Percentiles rank a stretch among this genome's conserved stretches.
Conservation (phyloP, 495 filamentous ascomycete genomes). For the Aeminium ludgeri region DNA sequence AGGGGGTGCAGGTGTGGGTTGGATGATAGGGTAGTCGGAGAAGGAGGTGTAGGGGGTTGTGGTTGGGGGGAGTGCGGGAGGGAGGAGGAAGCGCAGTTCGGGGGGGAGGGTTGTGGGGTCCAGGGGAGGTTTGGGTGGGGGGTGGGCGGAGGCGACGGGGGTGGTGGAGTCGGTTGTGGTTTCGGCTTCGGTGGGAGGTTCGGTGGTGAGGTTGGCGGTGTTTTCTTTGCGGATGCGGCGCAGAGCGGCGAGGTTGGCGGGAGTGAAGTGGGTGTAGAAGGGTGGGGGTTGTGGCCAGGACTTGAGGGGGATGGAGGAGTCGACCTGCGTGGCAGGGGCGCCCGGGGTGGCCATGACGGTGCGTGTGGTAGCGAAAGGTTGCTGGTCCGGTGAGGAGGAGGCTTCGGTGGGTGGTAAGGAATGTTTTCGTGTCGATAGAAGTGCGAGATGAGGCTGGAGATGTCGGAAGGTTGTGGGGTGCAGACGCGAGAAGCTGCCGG, state of each 20-base stretch:
- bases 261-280: slow-evolving; percentile 79
- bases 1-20: slow-evolving; percentile 44
- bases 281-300: slow-evolving; percentile 74
- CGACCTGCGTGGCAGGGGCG: too few species aligned
- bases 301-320: too few species aligned
- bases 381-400: too few species aligned
- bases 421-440: too few species aligned
- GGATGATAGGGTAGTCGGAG: slow-evolving; percentile 46
- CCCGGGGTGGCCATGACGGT: too few species aligned
- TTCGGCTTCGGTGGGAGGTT: slow-evolving; percentile 19
- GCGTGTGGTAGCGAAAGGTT: too few species aligned
- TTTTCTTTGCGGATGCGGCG: slow-evolving; percentile 28
- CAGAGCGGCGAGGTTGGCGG: slow-evolving; percentile 54
- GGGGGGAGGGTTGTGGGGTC: slow-evolving; percentile 45
- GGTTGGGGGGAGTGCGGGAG: slow-evolving; percentile 50
- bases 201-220: slow-evolving; percentile 6
- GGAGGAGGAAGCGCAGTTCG: slow-evolving; percentile 64
- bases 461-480: too few species aligned
- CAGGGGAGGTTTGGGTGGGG: slow-evolving; percentile 4
- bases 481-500: too few species aligned
- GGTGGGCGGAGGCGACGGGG: too few species aligned
- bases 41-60: slow-evolving; percentile 62
- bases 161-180: not conserved
- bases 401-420: too few species aligned
- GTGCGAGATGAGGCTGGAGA: too few species aligned